Base-by-base conservation (phyloP, 2,329 filamentous ascomycete genomes). In the Botrytis cinerea region DNA sequence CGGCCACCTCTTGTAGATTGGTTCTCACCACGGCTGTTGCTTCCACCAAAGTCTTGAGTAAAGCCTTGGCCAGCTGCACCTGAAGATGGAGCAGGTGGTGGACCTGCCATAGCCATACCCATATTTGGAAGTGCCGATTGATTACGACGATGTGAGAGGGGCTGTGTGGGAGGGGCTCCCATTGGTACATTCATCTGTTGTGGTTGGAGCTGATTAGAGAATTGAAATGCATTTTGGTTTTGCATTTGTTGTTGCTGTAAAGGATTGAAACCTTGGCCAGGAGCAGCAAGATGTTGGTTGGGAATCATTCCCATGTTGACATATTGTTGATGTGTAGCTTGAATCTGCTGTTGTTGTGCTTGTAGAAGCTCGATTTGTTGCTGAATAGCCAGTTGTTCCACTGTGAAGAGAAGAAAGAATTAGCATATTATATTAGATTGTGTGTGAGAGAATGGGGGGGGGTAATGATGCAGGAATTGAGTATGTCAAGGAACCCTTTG, bases 301-400 rank as follows among this genome's bases (percentile, higher is more conserved):
- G 92, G 92, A 80, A 98, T 91, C 88, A 98, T 94, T 83, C 94
- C 94, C 93, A 98, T 95, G 83, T 96, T 97, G 80, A 97, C 92
- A 86, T 97, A 98, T 85, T 98, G 95, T 84, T 98, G 95, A 81
- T 98, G 94, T 77, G 94, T 96, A 79, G 94, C 94, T 84, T 97
- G 93, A 81, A 98, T 97, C 83, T 98, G 95, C 84, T 98, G 95
- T 83, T 98, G 96, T 83, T 98, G 96, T 83, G 97, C 94, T 86
- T 98, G 95, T 81, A 98, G 88, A 82, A 97, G 89, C 85, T 98
- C 95, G 81, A 98, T 98, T 85, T 98, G 95, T 86, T 98, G 95
- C 85, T 97, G 95, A 82, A 98, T 95, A 82, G 94, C 94, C 82
- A 97, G 90, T 88, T 98, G 95, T 87, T 98, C 95, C 93, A 98